Evolutionary conservation across 805 yeast species (phyloP).

Genomic region (Kodamaea hsintzibuensis): DNA sequence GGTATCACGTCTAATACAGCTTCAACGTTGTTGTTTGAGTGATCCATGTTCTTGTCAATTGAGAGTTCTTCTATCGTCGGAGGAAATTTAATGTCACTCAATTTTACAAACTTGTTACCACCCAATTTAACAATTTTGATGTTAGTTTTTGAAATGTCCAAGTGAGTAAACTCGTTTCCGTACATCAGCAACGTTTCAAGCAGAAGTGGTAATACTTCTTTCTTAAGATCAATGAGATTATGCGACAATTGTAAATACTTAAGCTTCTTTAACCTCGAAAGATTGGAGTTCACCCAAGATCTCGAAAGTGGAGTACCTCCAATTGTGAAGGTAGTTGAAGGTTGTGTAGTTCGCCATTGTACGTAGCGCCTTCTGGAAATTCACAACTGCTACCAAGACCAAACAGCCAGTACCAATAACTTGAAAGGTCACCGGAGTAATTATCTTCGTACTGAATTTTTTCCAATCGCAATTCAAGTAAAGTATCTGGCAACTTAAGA

Average conservation of each 20-base stretch:
- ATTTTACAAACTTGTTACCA: background rate
- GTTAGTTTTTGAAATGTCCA: background rate
- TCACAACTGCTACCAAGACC: background rate
- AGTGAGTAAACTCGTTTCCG: background rate
- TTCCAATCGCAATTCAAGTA: background rate
- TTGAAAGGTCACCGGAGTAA: too few relatives aligned
- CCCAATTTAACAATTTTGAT: background rate
- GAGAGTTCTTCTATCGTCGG: background rate
- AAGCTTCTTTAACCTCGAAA: background rate
- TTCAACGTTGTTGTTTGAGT: too few relatives aligned
- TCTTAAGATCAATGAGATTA: background rate
- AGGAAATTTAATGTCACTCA: background rate
- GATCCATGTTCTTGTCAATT: background rate
- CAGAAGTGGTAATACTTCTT: background rate
- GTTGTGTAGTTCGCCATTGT: background rate
- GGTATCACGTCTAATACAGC: too few relatives aligned
- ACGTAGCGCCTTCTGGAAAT: background rate
- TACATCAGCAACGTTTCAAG: background rate
- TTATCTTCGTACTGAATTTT: too few relatives aligned
- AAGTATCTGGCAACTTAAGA: background rate
- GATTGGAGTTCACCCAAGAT: background rate
- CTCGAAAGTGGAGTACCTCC: background rate
- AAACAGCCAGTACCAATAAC: background rate
- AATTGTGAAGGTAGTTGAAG: background rate
- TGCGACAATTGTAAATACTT: background rate